Base-by-base conservation (phyloP, 345 rosid genomes). In the Eucalyptus fibrosa region DNA sequence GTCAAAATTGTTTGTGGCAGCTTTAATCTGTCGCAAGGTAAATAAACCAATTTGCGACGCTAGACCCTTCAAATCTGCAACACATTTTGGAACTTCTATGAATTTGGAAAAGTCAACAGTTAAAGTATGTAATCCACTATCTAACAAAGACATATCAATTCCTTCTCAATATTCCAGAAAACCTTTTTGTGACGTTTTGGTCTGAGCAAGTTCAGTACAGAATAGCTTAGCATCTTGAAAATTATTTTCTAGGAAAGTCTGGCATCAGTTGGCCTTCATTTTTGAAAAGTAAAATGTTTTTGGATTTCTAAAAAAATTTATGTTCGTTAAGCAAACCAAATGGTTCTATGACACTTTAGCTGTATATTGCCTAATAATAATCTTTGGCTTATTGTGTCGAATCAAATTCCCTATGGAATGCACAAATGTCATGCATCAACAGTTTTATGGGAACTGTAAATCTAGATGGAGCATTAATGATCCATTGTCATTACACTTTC, bases 1-100 rank as follows among this genome's bases (percentile, higher is more conserved):
- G 42, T 65, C 88, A 87, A 91, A 91, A 88, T 91, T 87, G 37
- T 62, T 51, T 5, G 91, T 91, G 40, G 92, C 92, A 87, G 89
- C 88, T 89, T 89, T 89, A 26, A 89, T 91, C 77, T 87, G 89
- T 28, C 88, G 88, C 32, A 89, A 69, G 88, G 89, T 91, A 77
- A 89, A 91, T 17, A 60, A 89, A 82, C 91, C 87, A 40, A 90
- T 91, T 85, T 87, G 90, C 86, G 87, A 86, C 11, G 69, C 88
- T 85, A 89, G 82, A 21, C 89, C 91, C 32, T 45, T 42, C 19
- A 91, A 87, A 47, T 89, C 90, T 91, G 89, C 51, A 86, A 23
- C 65, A 40, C 6, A 42, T 19, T n/a, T 37, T 34, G 19, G 47
- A 24, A 60, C 72, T 65, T 65, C 37, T 65, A 8, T 30, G 72